These are phyloP conservation scores for Spergularia marina DNA, from an alignment of 148 eudicot genomes.

Conservation along the genomic window DNA sequence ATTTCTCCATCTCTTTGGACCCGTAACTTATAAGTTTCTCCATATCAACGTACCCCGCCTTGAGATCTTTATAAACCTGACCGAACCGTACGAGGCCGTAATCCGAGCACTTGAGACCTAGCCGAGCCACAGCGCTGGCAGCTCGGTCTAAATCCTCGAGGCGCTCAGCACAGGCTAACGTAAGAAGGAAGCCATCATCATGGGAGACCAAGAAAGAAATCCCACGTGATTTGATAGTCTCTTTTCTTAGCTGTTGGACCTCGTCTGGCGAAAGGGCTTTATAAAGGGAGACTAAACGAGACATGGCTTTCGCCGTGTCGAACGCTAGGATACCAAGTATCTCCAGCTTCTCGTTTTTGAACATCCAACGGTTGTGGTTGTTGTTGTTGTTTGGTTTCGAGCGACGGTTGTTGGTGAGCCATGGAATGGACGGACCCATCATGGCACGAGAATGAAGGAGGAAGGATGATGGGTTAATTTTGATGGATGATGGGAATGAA, in stretches of 20 bases:
- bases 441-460: neutral
- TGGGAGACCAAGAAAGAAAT: conserved; percentile 50
- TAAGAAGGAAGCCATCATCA: conserved; percentile 53
- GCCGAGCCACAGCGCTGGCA: conserved; percentile 44
- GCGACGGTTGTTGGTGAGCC: conserved; percentile 22
- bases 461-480: neutral
- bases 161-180: conserved; percentile 70
- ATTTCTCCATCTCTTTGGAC: conserved; percentile 41
- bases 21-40: conserved; percentile 44
- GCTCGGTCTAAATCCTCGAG: conserved; percentile 76
- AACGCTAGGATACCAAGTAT: conserved; percentile 62
- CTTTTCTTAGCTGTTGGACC: conserved; percentile 26
- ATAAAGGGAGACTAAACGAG: conserved; percentile 57
- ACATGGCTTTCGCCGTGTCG: conserved; percentile 70
- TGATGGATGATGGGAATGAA: neutral
- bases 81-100: conserved; percentile 46
- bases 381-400: neutral
- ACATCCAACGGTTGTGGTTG: conserved; percentile 21
- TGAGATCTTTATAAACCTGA: conserved; percentile 50
- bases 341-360: conserved; percentile 19
- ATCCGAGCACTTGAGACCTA: conserved; percentile 58
- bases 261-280: conserved; percentile 54
- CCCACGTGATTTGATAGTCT: conserved; percentile 43
- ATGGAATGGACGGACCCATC: conserved; percentile 21
- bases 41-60: conserved; percentile 44